Base-by-base conservation (phyloP, 1,139 yeast genomes). In the Saccharomyces hybrid region DNA sequence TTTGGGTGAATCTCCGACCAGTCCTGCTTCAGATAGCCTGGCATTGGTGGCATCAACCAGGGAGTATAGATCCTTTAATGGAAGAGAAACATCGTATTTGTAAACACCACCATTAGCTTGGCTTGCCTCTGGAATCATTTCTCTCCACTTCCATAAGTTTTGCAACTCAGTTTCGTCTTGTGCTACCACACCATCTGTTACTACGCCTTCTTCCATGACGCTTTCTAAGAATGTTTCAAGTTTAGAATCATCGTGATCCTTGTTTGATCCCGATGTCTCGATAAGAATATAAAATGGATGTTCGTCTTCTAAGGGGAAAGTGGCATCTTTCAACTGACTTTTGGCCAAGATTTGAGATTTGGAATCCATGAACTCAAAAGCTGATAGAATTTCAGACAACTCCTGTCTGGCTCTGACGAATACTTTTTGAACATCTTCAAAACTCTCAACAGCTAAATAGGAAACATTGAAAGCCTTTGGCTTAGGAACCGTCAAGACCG, bases 101-200 rank as follows among this genome's bases (percentile, higher is more conserved):
- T 91, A 93, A 51, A 91, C 97, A 62, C 98, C 99, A 53, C 98
- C 98, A 41, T 78, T 83, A 58, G 81, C 78, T 49, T 89, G 86
- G 16, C 88, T 79, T 9, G 97, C 91, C 74, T 93, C 98, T 34
- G 97, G 90, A 61, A 91, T 82, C 59, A 85, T 78, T 72, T 93
- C 98, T 75, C 99, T 83, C 97, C 98, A 91, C 31, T 83, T 75
- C 99, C 99, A 93, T 20, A 63, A 93, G 78, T 57, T 83, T 83
- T 59, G 78, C 78, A 59, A 75, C 71, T 93, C 98, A 3, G 95
- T 78, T 71, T 88, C 96, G 71, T 90, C 98, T 72, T 90, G 97
- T 5, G 99, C 97, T 61, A 93, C 87, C 50, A 89, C 93, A 63
- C 99, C 99, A 69, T 93, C 97, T 26, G 79, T 78, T 34, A 93